Evolutionary conservation across 441 rosid genomes (phyloP).

Genomic region (Capsella rubella): DNA sequence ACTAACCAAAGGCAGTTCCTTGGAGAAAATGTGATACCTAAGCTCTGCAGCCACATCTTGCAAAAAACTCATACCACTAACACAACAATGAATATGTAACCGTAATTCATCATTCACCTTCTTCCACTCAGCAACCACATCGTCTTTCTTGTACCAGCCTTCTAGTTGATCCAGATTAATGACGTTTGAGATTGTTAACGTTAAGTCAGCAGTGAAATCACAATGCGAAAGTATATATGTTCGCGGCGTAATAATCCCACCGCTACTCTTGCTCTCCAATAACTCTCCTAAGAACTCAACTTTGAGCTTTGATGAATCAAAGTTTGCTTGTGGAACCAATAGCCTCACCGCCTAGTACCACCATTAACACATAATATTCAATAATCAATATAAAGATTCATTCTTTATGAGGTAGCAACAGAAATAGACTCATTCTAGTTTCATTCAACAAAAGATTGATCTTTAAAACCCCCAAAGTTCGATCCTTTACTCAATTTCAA

Average conservation of each 20-base stretch:
- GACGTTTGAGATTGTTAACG: slow-evolving; percentile 74
- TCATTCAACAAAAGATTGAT: too few relatives aligned
- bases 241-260: slow-evolving; percentile 59
- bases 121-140: slow-evolving; percentile 94
- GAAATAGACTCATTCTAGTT: too few relatives aligned
- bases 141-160: slow-evolving; percentile 91
- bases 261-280: slow-evolving; percentile 46
- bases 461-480: too few relatives aligned
- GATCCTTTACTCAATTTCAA: too few relatives aligned
- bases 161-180: slow-evolving; percentile 79
- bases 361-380: neutral
- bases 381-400: too few relatives aligned
- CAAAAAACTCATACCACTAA: slow-evolving; percentile 72
- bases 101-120: slow-evolving; percentile 61
- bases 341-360: slow-evolving; percentile 68
- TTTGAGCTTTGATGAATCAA: slow-evolving; percentile 81
- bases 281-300: slow-evolving; percentile 59
- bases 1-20: slow-evolving; percentile 87
- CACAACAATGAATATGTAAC: slow-evolving; percentile 79
- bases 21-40: slow-evolving; percentile 88
- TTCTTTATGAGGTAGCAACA: too few relatives aligned
- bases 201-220: slow-evolving; percentile 86
- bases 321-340: slow-evolving; percentile 78
- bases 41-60: slow-evolving; percentile 83
- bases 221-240: slow-evolving; percentile 88